Evolutionary conservation across 2,329 filamentous ascomycete species (phyloP).

Genomic region (Fusarium annulatum): DNA sequence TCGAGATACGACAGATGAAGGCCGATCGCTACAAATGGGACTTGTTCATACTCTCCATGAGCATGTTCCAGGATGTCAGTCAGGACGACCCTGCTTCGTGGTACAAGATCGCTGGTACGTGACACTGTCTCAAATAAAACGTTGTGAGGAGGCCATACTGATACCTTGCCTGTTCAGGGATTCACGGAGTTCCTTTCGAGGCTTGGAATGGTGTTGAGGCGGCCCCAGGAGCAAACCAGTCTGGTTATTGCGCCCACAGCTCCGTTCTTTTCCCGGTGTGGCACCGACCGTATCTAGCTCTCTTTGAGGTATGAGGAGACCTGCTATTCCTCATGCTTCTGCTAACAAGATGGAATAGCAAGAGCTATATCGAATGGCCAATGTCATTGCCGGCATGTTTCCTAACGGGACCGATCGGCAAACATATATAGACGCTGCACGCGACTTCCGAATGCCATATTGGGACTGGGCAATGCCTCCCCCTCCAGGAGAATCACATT

Average conservation of each 20-base stretch:
- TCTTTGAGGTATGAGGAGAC: conserved; percentile 62
- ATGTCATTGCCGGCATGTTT: conserved; percentile 60
- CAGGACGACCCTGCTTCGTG: conserved; percentile 75
- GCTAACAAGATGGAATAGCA: conserved; percentile 46
- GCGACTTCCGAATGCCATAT: conserved; percentile 66
- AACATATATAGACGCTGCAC: conserved; percentile 63
- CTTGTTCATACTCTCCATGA: conserved; percentile 79
- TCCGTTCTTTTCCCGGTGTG: conserved; percentile 82
- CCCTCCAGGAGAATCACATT: conserved; percentile 60
- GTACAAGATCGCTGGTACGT: conserved; percentile 80
- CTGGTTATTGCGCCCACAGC: conserved; percentile 82
- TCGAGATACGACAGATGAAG: conserved; percentile 75
- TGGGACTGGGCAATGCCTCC: conserved; percentile 69
- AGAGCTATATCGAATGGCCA: conserved; percentile 52
- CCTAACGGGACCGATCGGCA: conserved; percentile 57
- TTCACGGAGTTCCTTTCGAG: conserved; percentile 79
- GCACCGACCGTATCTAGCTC: conserved; percentile 82
- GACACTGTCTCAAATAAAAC: neutral
- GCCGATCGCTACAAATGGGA: conserved; percentile 76
- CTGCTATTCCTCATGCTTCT: neutral
- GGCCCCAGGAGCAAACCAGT: conserved; percentile 61
- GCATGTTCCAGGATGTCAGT: conserved; percentile 75
- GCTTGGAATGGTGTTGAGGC: conserved; percentile 65
- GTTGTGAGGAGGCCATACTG: conserved; percentile 3
- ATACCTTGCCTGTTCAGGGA: conserved; percentile 61